Conservation (phyloP, 495 filamentous ascomycete genomes). For the Neurospora hispaniola region DNA sequence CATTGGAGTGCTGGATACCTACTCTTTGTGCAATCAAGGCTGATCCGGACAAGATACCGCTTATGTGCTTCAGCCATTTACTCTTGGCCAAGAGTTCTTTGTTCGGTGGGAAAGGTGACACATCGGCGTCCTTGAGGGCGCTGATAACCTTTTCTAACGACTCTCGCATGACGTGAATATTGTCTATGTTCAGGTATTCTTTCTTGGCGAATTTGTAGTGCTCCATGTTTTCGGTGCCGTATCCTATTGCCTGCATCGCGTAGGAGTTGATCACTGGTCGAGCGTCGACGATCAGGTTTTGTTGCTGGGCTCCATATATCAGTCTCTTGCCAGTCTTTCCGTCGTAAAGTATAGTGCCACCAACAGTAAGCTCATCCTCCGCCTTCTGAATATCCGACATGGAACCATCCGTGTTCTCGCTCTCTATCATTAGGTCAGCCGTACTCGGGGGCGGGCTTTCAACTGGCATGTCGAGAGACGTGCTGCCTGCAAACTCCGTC, state of each 20-base stretch:
- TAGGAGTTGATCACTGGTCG: conserved; percentile 90
- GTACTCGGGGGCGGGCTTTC: conserved; percentile 51
- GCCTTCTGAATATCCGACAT: conserved; percentile 52
- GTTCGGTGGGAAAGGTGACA: conserved; percentile 75
- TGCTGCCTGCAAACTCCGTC: conserved; percentile 23
- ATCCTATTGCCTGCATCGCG: conserved; percentile 89
- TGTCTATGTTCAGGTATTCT: conserved; percentile 94
- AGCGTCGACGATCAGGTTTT: conserved; percentile 94
- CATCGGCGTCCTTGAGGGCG: conserved; percentile 83
- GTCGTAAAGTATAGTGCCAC: conserved; percentile 33
- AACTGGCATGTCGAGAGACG: conserved; percentile 13
- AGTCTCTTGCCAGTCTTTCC: conserved; percentile 38
- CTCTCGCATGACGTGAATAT: conserved; percentile 97
- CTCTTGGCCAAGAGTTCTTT: conserved; percentile 72
- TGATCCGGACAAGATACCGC: conserved; percentile 72
- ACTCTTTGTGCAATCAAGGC: conserved; percentile 78
- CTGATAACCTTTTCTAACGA: conserved; percentile 84
- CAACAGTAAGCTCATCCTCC: conserved; percentile 60
- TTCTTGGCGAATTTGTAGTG: conserved; percentile 90
- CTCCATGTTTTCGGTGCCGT: conserved; percentile 96
- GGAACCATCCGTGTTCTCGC: conserved; percentile 24
- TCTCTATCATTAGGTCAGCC: conserved; percentile 35
- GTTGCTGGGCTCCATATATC: conserved; percentile 87
- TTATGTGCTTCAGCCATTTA: conserved; percentile 87
- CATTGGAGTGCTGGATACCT: conserved; percentile 85